Evolutionary conservation across 805 yeast genomes (phyloP), one percentile per base, ranked within the genome.

Genomic region (Cyberlindnera sargentensis): DNA sequence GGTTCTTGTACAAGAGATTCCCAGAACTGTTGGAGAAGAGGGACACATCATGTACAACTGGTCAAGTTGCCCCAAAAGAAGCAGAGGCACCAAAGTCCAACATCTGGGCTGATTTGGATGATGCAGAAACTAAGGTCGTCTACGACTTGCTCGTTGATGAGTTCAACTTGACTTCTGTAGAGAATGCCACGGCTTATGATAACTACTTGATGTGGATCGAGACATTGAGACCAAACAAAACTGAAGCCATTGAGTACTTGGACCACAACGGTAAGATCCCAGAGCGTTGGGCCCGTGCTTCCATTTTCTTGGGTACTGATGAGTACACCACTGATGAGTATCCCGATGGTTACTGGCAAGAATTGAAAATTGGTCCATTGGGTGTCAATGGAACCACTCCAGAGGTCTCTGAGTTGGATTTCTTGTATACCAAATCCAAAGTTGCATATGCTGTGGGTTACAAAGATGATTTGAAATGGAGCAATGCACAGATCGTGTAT

Each of bases 281-380:
- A 30, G 52, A 41, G 7, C 48, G 53, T 36, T 50, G 49, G 30
- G 59, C 59, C 32, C 45, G 42, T 28, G 56, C 57, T 6, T 44
- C 44, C 6, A n/a, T 55, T 11, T 55, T 53, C 45, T 50, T 55
- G 31, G 59, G 59, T 47, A 47, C 51, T 37, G 59, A 53, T 23
- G 57, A 55, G 36, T 47, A 38, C 33, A 47, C 48, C 3, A 42
- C 39, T 9, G 54, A 47, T 3, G 56, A 49, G 32, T 53, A 36
- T 46, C 53, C 53, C 20, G 47, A 55, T 28, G 59, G 59, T 6
- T 55, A 55, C 42, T 55, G 59, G 57, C 49, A 52, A 37, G 49
- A 51, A 7, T 45, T 45, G 34, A 56, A 55, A 36, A 47, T 55
- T 32, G 59, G 59, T 37, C 59, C 59, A 33, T 41, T 55, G 36